These are phyloP conservation scores for Lyophyllum decastes DNA, from an alignment of 768 basidiomycete species.

Conservation along the genomic window DNA sequence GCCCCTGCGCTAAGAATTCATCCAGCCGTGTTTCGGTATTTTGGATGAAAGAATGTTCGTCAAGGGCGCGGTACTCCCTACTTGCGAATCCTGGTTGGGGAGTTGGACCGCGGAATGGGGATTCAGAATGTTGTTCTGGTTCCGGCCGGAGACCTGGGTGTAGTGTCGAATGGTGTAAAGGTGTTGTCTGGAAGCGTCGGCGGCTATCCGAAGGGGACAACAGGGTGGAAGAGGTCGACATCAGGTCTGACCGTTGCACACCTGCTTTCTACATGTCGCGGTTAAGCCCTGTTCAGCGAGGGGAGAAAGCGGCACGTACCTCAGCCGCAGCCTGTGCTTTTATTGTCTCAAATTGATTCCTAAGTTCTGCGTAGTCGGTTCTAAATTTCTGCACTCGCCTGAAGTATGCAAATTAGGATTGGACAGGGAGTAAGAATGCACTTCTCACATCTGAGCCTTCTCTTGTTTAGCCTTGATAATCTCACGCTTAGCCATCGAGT, in stretches of 20 bases:
- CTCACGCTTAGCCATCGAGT: constrained; percentile 94
- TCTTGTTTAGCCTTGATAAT: constrained; percentile 96
- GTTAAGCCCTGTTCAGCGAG: background rate
- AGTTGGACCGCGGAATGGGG: constrained; percentile 74
- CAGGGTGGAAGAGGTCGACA: constrained; percentile 45
- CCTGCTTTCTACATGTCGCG: constrained; percentile 51
- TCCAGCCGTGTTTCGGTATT: constrained; percentile 83
- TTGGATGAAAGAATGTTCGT: constrained; percentile 88
- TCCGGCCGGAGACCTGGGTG: constrained; percentile 55
- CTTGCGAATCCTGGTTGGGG: constrained; percentile 52
- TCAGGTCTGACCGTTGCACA: constrained; percentile 63
- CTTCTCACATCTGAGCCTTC: constrained; percentile 84
- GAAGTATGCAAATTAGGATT: constrained; percentile 5
- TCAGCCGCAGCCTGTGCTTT: constrained; percentile 60
- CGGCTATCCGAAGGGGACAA: constrained; percentile 59
- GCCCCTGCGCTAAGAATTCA: constrained; percentile 89
- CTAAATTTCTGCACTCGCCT: constrained; percentile 95
- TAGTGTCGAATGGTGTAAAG: constrained; percentile 47
- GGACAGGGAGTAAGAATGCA: constrained; percentile 2
- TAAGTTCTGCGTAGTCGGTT: constrained; percentile 81
- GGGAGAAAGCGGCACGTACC: constrained; percentile 30
- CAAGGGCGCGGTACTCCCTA: constrained; percentile 78
- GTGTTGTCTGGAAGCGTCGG: constrained; percentile 60
- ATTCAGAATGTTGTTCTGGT: constrained; percentile 65
- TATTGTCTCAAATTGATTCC: constrained; percentile 77